Conservation (phyloP, 352 stramenopile genomes). For the Phytophthora niederhauseri region DNA sequence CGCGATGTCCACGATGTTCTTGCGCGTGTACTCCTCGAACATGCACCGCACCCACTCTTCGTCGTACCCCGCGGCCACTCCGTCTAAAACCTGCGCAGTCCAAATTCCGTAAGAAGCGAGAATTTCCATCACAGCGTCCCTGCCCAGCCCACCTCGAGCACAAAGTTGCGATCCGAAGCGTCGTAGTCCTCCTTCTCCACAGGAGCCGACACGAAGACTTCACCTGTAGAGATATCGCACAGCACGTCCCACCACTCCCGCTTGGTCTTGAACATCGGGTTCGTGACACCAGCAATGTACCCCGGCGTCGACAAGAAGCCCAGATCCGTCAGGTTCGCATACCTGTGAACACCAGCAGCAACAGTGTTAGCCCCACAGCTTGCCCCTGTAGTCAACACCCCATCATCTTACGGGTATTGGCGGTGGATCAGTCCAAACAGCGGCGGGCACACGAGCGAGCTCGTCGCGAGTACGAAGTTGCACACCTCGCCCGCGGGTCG, state of each 20-base stretch:
- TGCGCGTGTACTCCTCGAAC: slow-evolving; percentile 89
- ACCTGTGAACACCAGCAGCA: slow-evolving; percentile 35
- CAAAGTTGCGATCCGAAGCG: slow-evolving; percentile 65
- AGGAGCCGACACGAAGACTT: slow-evolving; percentile 64
- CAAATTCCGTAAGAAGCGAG: neutral
- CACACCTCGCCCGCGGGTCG: slow-evolving; percentile 82
- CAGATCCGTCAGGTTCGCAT: slow-evolving; percentile 91
- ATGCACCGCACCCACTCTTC: slow-evolving; percentile 90
- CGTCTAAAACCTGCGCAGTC: slow-evolving; percentile 70
- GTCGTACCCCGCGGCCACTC: slow-evolving; percentile 75
- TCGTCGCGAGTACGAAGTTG: slow-evolving; percentile 88
- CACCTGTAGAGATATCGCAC: slow-evolving; percentile 85
- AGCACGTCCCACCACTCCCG: slow-evolving; percentile 92
- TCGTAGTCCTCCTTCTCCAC: slow-evolving; percentile 84
- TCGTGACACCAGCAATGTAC: slow-evolving; percentile 92
- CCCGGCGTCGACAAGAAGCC: slow-evolving; percentile 83
- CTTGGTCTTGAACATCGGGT: slow-evolving; percentile 93
- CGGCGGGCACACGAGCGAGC: slow-evolving; percentile 81
- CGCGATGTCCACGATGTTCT: slow-evolving; percentile 85
- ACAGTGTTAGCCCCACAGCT: neutral
- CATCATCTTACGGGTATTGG: slow-evolving; percentile 62
- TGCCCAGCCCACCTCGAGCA: slow-evolving; percentile 59
- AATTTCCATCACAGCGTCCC: neutral
- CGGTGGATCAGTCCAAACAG: slow-evolving; percentile 80
- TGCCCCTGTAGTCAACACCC: neutral